Conservation (phyloP, 768 basidiomycete species). For the Suillus fuscotomentosus region DNA sequence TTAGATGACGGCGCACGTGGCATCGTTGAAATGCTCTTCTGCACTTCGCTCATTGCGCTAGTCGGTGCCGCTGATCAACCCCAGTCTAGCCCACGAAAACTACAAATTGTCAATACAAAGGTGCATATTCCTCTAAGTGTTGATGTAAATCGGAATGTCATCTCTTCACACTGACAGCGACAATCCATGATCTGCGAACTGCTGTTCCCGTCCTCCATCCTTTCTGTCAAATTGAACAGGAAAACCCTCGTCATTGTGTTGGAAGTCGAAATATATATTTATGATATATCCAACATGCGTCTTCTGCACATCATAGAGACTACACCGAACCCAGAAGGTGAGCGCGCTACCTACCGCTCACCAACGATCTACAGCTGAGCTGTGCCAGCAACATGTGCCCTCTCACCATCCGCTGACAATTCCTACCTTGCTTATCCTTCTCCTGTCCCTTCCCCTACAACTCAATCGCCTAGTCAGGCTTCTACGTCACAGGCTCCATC, state of each 20-base stretch:
- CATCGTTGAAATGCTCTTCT: slow-evolving; percentile 99
- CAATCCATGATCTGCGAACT: slow-evolving; percentile 99
- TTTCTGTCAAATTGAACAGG: slow-evolving; percentile 97
- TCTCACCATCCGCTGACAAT: slow-evolving; percentile 90
- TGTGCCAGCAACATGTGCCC: slow-evolving; percentile 83
- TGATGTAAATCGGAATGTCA: background rate
- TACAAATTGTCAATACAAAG: slow-evolving; percentile 99
- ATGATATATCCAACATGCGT: slow-evolving; percentile 98
- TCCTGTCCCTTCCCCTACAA: slow-evolving; percentile 81
- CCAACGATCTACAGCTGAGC: slow-evolving; percentile 3
- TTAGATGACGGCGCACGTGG: slow-evolving; percentile 91
- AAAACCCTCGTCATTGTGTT: slow-evolving; percentile 95
- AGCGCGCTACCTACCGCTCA: slow-evolving; percentile 11
- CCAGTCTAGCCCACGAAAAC: slow-evolving; percentile 83
- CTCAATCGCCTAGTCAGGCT: slow-evolving; percentile 47
- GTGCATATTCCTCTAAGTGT: slow-evolving; percentile 39
- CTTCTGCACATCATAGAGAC: slow-evolving; percentile 97
- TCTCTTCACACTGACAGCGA: slow-evolving; percentile 48
- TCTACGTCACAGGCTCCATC: slow-evolving; percentile 38
- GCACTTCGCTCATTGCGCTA: slow-evolving; percentile 94
- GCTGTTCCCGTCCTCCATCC: slow-evolving; percentile 93
- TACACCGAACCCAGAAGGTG: slow-evolving; percentile 92
- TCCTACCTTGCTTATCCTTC: slow-evolving; percentile 97
- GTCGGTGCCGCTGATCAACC: slow-evolving; percentile 96
- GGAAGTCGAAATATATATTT: slow-evolving; percentile 98